These are phyloP conservation scores for Acorus gramineus DNA, from an alignment of 106 monocot genomes.

Conservation along the genomic window DNA sequence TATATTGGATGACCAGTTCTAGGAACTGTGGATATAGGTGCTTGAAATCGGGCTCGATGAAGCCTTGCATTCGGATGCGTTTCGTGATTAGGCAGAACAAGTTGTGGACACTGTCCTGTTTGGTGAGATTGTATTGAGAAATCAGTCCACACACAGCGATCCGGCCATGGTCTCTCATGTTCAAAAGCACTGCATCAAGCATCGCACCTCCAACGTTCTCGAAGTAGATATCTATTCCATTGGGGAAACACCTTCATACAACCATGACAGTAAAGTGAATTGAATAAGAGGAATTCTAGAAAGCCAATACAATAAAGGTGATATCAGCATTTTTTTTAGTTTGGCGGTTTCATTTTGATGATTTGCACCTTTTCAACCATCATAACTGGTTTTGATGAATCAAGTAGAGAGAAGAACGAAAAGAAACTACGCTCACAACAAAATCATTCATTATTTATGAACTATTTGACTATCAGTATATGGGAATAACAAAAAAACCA, in stretches of 20 bases:
- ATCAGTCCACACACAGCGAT: slow-evolving; percentile 44
- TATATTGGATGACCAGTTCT: slow-evolving; percentile 21
- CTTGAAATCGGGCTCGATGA: slow-evolving; percentile 21
- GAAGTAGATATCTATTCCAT: slow-evolving; percentile 51
- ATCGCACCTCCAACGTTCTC: slow-evolving; percentile 45
- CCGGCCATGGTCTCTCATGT: slow-evolving; percentile 33
- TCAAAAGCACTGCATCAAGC: slow-evolving; percentile 43
- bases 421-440: no score
- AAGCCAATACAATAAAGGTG: no score
- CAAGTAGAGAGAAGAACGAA: no score
- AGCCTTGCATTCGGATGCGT: slow-evolving; percentile 34
- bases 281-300: background rate
- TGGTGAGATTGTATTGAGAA: slow-evolving; percentile 33
- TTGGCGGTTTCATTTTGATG: no score
- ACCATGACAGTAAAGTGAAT: background rate
- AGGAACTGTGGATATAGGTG: slow-evolving; percentile 29
- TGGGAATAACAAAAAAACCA: no score
- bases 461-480: no score
- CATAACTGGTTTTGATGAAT: no score
- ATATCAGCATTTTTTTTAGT: no score
- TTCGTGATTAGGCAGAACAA: slow-evolving; percentile 18
- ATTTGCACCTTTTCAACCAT: no score
- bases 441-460: no score
- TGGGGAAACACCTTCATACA: slow-evolving; percentile 20
- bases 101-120: slow-evolving; percentile 21